A percentile compares a stretch with the other conserved stretches of the same genome.
Evolutionary conservation across 2,329 filamentous ascomycete species (phyloP).

Genomic region (Alternaria brassicicola): DNA sequence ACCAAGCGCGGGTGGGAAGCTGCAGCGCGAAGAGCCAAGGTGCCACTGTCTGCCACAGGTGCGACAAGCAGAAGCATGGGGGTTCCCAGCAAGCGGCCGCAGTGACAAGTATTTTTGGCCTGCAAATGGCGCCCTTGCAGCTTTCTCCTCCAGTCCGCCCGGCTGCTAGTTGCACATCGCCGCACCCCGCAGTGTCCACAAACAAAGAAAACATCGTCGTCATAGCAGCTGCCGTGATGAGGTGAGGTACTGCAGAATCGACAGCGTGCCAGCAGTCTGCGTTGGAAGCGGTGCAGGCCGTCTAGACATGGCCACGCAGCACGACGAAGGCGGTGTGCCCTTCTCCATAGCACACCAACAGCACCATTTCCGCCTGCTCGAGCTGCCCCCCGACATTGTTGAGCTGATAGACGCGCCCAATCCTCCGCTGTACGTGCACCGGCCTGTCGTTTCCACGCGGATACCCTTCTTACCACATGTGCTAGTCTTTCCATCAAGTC

Average conservation of each 20-base stretch:
- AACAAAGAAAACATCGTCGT: constrained; percentile 11
- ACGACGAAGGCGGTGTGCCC: constrained; percentile 49
- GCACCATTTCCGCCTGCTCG: constrained; percentile 64
- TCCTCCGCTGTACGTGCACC: constrained; percentile 48
- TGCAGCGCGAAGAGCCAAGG: constrained; percentile 33
- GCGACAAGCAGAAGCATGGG: constrained; percentile 27
- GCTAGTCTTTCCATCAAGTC: constrained; percentile 48
- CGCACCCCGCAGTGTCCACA: constrained; percentile 13
- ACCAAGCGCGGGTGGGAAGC: constrained; percentile 31
- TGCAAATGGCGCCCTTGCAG: constrained; percentile 7
- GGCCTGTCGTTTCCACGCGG: constrained; percentile 21
- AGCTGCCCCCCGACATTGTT: constrained; percentile 64
- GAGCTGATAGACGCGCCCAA: constrained; percentile 59
- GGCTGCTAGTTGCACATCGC: constrained; percentile 9
- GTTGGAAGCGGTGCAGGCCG: background rate
- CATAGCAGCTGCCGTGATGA: constrained; percentile 3
- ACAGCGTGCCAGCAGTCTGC: background rate
- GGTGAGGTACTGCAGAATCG: background rate
- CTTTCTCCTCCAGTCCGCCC: constrained; percentile 2
- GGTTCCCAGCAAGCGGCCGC: constrained; percentile 16
- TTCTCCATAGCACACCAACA: constrained; percentile 54
- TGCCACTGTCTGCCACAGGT: constrained; percentile 24
- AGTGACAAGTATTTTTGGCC: constrained; percentile 29
- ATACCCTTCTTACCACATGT: constrained; percentile 30
- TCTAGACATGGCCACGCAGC: constrained; percentile 50